Base-by-base conservation (phyloP, 495 filamentous ascomycete species). In the Aspergillus indologenus region DNA sequence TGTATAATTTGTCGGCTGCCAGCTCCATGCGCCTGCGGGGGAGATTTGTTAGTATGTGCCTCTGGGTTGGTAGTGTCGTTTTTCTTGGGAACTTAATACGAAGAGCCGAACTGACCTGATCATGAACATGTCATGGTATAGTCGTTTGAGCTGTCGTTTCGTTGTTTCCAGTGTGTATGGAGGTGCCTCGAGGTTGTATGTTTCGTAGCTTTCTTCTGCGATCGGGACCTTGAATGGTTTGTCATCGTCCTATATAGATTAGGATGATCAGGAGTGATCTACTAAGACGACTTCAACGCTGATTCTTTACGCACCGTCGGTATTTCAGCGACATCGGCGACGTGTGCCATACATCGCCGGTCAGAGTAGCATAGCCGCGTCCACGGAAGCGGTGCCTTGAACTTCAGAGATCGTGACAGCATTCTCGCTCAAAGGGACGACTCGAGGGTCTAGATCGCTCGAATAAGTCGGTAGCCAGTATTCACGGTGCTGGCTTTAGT, bases 1-100 rank as follows among this genome's bases (percentile, higher is more conserved):
- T 73, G 55, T 71, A 72, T 17, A 71, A 52, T 5, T 53, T 52
- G 52, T 73, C 67, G 21, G 69, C 61, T 6, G 57, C 46, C 7
- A 66, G 44, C 55, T 70, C 63, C 51, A 68, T 50, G 17, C 67
- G 61, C 44, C 65, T 67, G 54, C 34, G 34, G 34, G 15, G 40
- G 20, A 43, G 46, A 9, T 56, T n/a, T n/a, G 55, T 40, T 52
- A 50, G 45, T 50, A n/a, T 23, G 26, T n/a, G 42, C 44, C 12
- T 50, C 14, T 51, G 24, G 14, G 17, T 9, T 31, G 48, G 9
- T 29, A 2, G 3, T 6, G 15, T 31, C 9, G 3, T 29, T 29
- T 9, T 29, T 9, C 9, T 3, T 29, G 3, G 26, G 3, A 4
- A 9, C 26, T 29, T 29, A 3, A 31, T n/a, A 12, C 5, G 3